Evolutionary conservation across 192 early-diverging fungal species (phyloP), one percentile per base, ranked within the genome.

Genomic region (Phlyctochytrium planicorne): DNA sequence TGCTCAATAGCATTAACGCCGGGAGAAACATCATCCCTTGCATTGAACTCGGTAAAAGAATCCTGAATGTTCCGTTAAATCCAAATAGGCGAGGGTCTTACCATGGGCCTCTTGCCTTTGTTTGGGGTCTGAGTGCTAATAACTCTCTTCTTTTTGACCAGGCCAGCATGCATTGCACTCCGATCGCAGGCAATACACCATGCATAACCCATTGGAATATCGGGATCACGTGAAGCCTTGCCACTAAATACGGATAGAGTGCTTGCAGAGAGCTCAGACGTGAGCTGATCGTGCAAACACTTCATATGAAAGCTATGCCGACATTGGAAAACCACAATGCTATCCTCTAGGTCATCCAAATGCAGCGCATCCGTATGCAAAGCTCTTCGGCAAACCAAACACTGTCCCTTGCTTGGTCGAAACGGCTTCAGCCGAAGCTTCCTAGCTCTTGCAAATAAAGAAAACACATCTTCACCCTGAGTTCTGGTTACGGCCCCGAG

Each of bases 321-420:
- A 50, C 82, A 83, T 27, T 55, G 40, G 68, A 81, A 80, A 20
- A 81, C 61, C 29, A 65, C 65, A 25, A 81, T 47, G 25, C 52
- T 31, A 23, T 78, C 76, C 25, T 27, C 16, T 16, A 59, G 33
- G n/a, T 83, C 76, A 29, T 59, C 59, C 24, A 62, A 62, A 34
- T 29, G 35, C 71, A 74, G 71, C 57, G 74, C 77, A 20, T 74
- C 68, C 6, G 79, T 68, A 47, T 83, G 81, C 35, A 83, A 62
- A 20, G 78, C 29, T 4, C 76, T 60, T 30, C 69, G 36, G 36
- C 82, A 83, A 1, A 75, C 66, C 32, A 52, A 72, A 59, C 82
- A 83, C 52, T 79, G 78, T 0, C 82, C 82, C n/a, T 65, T 61
- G 37, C 52, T 61, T 4, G 82, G 79, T 6, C 74, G 63, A 2